Evolutionary conservation across 2,329 filamentous ascomycete species (phyloP), one percentile per base, ranked within the genome.

Genomic region (Claviceps sp.): DNA sequence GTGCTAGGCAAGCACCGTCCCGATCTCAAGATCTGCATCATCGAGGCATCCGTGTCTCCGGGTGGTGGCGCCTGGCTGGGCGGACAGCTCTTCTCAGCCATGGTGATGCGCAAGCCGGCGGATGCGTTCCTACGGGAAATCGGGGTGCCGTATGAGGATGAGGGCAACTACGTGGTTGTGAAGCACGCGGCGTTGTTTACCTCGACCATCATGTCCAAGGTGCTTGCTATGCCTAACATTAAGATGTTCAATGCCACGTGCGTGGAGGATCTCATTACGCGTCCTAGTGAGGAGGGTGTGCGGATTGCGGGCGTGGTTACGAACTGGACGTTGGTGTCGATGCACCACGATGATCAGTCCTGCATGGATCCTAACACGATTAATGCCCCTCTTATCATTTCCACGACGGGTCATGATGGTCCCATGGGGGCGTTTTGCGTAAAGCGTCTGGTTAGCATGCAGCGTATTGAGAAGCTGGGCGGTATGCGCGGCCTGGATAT

Each of bases 281-380:
- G 89, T 45, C 79, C 79, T 20, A 71, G 69, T 2, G 70, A 70
- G 2, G 70, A 73, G 14, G 66, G 63, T 9, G 70, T 94, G 44
- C 82, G 86, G 56, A 83, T 95, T 58, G 86, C 88, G 8, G 89
- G 89, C 61, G 89, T 95, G 1, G 90, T 96, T 52, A 94, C 88
- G 62, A 96, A 96, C 78, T 96, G 89, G 89, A 95, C 89, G 1
- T 78, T 95, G 26, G 89, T 95, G 48, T 81, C 84, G 44, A 86
- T 91, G 76, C 85, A 90, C 68, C 86, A 90, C 68, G 85, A 89
- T 65, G 86, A 91, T 66, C 88, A 95, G 73, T 86, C 81, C 55
- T 95, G 89, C 84, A 95, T 95, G 89, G 90, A 95, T 68, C 89
- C 89, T 59, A 95, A 93, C 79, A 95, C 89, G 62, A 95, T 95